phyloP scores from a whole-genome alignment of 2,329 filamentous ascomycete genomes.

The Microcyclosporella mali region DNA sequence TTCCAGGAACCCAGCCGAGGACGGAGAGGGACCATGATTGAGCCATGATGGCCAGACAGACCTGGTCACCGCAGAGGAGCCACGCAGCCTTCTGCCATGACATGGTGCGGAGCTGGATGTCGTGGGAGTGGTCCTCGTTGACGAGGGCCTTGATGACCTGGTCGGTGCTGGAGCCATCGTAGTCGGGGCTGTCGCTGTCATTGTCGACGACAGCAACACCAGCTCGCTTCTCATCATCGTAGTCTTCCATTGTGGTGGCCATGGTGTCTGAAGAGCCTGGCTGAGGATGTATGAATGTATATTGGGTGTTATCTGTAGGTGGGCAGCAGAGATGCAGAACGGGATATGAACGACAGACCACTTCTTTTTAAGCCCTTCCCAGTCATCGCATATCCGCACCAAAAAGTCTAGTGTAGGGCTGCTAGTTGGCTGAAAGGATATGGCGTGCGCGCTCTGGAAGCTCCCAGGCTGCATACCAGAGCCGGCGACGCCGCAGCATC shows the following conservation, averaged over 20 bases:
- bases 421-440: too few relatives aligned
- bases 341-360: too few relatives aligned
- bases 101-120: constrained; percentile 50
- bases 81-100: constrained; percentile 49
- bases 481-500: too few relatives aligned
- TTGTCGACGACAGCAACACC: constrained; percentile 1
- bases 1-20: constrained; percentile 43
- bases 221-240: constrained; percentile 9
- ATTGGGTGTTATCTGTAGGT: too few relatives aligned
- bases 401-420: too few relatives aligned
- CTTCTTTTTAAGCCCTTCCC: too few relatives aligned
- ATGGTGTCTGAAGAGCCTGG: constrained; percentile 1
- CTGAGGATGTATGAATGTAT: not conserved
- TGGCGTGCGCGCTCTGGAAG: too few relatives aligned
- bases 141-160: constrained; percentile 23
- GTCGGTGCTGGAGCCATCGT: constrained; percentile 16
- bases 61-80: constrained; percentile 45
- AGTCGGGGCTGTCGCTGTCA: constrained; percentile 5
- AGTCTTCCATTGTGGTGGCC: constrained; percentile 1
- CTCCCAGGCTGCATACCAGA: too few relatives aligned
- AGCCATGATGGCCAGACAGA: constrained; percentile 49
- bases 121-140: constrained; percentile 40
- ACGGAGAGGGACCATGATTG: constrained; percentile 47
- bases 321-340: too few relatives aligned
- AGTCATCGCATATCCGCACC: too few relatives aligned